These are phyloP conservation scores for Botrytis pseudocinerea DNA, from an alignment of 2,329 filamentous ascomycete genomes.

Conservation along the genomic window DNA sequence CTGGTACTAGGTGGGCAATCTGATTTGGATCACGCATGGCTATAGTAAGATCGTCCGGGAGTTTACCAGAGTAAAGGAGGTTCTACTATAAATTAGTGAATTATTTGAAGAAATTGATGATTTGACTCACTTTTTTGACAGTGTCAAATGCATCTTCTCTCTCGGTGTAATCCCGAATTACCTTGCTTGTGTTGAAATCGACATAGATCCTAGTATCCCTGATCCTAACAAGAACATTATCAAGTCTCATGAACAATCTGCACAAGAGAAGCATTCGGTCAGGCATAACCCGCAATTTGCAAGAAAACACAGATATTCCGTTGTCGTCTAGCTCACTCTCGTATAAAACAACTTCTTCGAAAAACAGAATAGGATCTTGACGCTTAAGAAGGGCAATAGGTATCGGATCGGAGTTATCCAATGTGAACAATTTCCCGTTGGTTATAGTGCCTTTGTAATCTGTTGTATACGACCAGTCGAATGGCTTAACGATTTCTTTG, in stretches of 20 bases:
- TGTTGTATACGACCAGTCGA: conserved; percentile 97
- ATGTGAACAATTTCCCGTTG: conserved; percentile 36
- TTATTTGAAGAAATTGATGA: neutral
- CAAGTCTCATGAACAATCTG: conserved; percentile 88
- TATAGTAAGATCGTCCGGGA: conserved; percentile 72
- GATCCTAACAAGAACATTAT: conserved; percentile 84
- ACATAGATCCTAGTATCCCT: conserved; percentile 90
- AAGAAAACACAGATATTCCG: conserved; percentile 85
- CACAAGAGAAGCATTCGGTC: conserved; percentile 80
- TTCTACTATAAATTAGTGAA: conserved; percentile 43
- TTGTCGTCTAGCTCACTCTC: conserved; percentile 98
- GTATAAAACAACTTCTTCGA: conserved; percentile 93
- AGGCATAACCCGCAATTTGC: conserved; percentile 92
- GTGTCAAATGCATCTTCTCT: conserved; percentile 79
- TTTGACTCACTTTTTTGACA: conserved; percentile 63
- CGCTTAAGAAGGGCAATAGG: conserved; percentile 84
- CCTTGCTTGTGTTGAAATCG: conserved; percentile 76
- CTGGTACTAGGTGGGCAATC: conserved; percentile 66
- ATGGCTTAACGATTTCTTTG: conserved; percentile 90
- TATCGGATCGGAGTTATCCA: conserved; percentile 51
- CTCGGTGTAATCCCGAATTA: conserved; percentile 88
- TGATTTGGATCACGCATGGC: conserved; percentile 79
- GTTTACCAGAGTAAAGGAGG: conserved; percentile 50
- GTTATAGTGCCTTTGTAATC: conserved; percentile 74
- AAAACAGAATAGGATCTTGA: conserved; percentile 92